Conservation (phyloP, 2,329 filamentous ascomycete species). For the Orbilia brochopaga region DNA sequence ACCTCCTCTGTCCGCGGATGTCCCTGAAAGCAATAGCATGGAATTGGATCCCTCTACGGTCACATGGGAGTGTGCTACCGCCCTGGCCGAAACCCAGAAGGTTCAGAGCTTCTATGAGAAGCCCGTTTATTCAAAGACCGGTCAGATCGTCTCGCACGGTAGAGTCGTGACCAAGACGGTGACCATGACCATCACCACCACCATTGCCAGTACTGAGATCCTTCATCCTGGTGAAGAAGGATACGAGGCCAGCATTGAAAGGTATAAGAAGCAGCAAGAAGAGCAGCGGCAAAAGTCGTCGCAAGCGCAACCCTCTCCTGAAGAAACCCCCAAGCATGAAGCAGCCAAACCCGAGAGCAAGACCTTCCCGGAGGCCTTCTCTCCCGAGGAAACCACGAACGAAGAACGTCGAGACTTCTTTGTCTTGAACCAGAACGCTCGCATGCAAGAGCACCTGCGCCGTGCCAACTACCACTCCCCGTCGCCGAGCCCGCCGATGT, state of each 20-base stretch:
- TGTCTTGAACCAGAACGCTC: constrained; percentile 28
- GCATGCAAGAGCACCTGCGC: constrained; percentile 46
- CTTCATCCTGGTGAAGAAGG: constrained; percentile 53
- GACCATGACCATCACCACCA: constrained; percentile 55
- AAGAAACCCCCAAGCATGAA: constrained; percentile 25
- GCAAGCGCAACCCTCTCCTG: constrained; percentile 26
- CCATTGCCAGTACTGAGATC: constrained; percentile 55
- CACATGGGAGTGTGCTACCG: constrained; percentile 55
- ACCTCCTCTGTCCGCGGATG: constrained; percentile 43
- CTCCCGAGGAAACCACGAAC: constrained; percentile 35
- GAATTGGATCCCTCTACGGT: constrained; percentile 51
- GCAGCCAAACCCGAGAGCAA: constrained; percentile 24
- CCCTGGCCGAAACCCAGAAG: constrained; percentile 54
- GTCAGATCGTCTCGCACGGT: constrained; percentile 52
- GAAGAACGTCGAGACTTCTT: constrained; percentile 47
- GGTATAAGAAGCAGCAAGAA: constrained; percentile 51
- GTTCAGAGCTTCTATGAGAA: constrained; percentile 54
- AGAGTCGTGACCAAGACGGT: constrained; percentile 55
- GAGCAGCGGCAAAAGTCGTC: constrained; percentile 47
- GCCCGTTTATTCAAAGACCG: constrained; percentile 51
- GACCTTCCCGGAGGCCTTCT: constrained; percentile 37
- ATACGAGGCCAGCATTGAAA: constrained; percentile 52
- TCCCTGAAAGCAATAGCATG: constrained; percentile 46
- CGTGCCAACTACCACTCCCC: constrained; percentile 45
- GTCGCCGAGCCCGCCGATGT: constrained; percentile 40